These are phyloP conservation scores for Fusarium denticulatum DNA, from an alignment of 2,329 filamentous ascomycete genomes.

Conservation along the genomic window DNA sequence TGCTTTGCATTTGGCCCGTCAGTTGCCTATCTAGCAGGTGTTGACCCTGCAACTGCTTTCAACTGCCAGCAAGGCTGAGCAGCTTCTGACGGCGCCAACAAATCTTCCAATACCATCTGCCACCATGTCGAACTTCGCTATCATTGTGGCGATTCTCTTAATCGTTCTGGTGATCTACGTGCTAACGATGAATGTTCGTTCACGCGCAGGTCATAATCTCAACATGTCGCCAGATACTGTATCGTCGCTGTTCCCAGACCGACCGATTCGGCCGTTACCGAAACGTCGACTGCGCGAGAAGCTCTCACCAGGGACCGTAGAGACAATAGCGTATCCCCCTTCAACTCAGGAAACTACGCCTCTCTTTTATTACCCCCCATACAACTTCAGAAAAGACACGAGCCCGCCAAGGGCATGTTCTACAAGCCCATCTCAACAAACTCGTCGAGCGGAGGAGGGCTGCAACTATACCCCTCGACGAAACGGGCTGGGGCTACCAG, in stretches of 20 bases:
- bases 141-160: constrained; percentile 25
- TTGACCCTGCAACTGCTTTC: not conserved
- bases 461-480: constrained; percentile 42
- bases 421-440: constrained; percentile 36
- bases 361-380: constrained; percentile 72
- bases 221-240: constrained; percentile 78
- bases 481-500: constrained; percentile 59
- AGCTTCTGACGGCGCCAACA: constrained; percentile 1
- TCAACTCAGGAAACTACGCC: constrained; percentile 76
- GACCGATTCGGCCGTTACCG: constrained; percentile 91
- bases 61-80: constrained; percentile 4
- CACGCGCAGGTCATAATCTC: constrained; percentile 54
- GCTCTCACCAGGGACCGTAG: constrained; percentile 84
- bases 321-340: constrained; percentile 83
- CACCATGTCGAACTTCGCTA: constrained; percentile 19
- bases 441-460: constrained; percentile 37
- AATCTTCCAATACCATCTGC: constrained; percentile 2
- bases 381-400: constrained; percentile 61
- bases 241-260: constrained; percentile 84
- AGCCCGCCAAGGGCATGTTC: constrained; percentile 31
- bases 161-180: constrained; percentile 34
- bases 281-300: constrained; percentile 88
- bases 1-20: not conserved
- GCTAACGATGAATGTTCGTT: constrained; percentile 43
- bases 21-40: not conserved